phyloP scores from a whole-genome alignment of 306 rosid species.

The Vigna mungo region DNA sequence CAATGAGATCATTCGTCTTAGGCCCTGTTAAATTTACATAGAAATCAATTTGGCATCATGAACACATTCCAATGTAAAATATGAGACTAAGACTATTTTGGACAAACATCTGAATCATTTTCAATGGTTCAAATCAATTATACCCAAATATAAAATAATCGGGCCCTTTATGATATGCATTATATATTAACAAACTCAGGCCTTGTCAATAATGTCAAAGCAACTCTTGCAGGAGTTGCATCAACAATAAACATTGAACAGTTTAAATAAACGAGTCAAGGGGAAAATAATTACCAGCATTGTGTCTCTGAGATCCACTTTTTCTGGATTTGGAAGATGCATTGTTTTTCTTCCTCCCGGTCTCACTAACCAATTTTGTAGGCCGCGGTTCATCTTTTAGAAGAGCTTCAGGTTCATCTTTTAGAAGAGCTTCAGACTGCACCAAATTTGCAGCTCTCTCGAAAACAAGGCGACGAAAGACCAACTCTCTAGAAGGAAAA shows the following conservation, averaged over 20 bases:
- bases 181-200: slow-evolving; percentile 22
- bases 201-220: slow-evolving; percentile 9
- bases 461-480: slow-evolving; percentile 89
- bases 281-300: slow-evolving; percentile 56
- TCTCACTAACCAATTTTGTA: slow-evolving; percentile 51
- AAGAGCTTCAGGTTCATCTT: slow-evolving; percentile 79
- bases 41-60: not conserved
- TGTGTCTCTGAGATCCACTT: slow-evolving; percentile 58
- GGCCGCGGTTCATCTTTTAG: slow-evolving; percentile 55
- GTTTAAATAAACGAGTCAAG: slow-evolving; percentile 17
- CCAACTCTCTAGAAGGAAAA: slow-evolving; percentile 70
- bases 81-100: not conserved
- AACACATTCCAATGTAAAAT: not conserved
- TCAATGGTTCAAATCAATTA: not conserved
- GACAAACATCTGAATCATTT: not conserved
- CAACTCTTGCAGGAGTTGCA: not conserved
- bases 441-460: slow-evolving; percentile 88
- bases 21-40: not conserved
- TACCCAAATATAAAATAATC: not conserved
- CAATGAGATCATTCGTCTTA: slow-evolving; percentile 25
- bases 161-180: slow-evolving; percentile 19
- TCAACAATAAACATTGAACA: slow-evolving; percentile 12
- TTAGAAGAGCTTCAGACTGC: slow-evolving; percentile 92
- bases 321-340: slow-evolving; percentile 73
- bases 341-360: slow-evolving; percentile 59